phyloP scores from a whole-genome alignment of 495 filamentous ascomycete genomes.

The Penicillium parvum region DNA sequence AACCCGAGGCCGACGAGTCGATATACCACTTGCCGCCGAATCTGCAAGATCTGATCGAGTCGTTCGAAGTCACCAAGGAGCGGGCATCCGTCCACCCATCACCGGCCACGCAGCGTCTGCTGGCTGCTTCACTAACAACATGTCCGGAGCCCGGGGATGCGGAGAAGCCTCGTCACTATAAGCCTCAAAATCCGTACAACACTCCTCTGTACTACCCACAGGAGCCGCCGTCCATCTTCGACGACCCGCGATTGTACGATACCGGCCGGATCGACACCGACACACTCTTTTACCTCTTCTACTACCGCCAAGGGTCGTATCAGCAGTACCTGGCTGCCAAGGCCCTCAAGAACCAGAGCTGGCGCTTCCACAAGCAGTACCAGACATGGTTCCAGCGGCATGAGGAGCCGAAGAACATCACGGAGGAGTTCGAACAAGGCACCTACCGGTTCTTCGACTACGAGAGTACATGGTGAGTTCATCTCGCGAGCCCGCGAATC shows the following conservation, averaged over 20 bases:
- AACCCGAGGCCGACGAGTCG: conserved; percentile 57
- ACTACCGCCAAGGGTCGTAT: conserved; percentile 94
- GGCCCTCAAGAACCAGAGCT: conserved; percentile 92
- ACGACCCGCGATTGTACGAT: conserved; percentile 81
- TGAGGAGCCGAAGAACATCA: conserved; percentile 96
- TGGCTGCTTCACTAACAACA: conserved; percentile 63
- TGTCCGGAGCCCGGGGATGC: conserved; percentile 74
- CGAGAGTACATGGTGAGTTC: conserved; percentile 95
- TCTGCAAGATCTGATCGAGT: conserved; percentile 82
- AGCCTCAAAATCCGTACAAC: conserved; percentile 71
- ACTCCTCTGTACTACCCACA: conserved; percentile 86
- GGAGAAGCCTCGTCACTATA: conserved; percentile 77
- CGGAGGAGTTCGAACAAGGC: conserved; percentile 96
- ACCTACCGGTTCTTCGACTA: conserved; percentile 99
- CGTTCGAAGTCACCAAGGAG: conserved; percentile 79
- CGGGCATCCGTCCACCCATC: conserved; percentile 52
- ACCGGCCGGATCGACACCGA: conserved; percentile 80
- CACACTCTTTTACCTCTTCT: conserved; percentile 98
- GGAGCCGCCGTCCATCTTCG: conserved; percentile 82
- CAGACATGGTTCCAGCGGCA: conserved; percentile 99
- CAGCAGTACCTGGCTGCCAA: conserved; percentile 97
- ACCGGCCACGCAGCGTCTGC: conserved; percentile 64
- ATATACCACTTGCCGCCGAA: conserved; percentile 92
- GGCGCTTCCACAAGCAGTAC: conserved; percentile 99
- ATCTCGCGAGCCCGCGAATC: no score